Conservation (phyloP, 2,329 filamentous ascomycete genomes). For the Fusarium sp. region DNA sequence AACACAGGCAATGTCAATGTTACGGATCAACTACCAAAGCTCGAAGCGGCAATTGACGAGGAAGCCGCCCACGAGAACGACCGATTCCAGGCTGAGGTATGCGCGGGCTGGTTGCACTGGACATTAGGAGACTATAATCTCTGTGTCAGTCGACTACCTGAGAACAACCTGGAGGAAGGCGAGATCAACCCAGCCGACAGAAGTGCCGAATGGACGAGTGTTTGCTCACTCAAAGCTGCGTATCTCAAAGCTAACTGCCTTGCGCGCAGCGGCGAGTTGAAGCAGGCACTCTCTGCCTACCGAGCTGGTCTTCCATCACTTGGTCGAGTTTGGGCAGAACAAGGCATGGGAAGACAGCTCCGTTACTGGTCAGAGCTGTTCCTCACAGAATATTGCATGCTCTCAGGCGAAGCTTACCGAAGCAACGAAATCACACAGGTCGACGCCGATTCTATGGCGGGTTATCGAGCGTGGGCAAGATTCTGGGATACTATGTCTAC, state of each 20-base stretch:
- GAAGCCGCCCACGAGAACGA: slow-evolving; percentile 64
- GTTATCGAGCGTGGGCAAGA: slow-evolving; percentile 72
- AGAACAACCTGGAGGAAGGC: slow-evolving; percentile 62
- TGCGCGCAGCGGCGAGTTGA: slow-evolving; percentile 56
- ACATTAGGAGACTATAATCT: slow-evolving; percentile 72
- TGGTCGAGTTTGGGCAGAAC: slow-evolving; percentile 58
- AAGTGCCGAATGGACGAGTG: slow-evolving; percentile 78
- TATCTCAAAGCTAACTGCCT: slow-evolving; percentile 77
- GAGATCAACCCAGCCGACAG: slow-evolving; percentile 61
- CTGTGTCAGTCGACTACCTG: slow-evolving; percentile 65
- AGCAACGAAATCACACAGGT: slow-evolving; percentile 59
- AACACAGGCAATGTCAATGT: slow-evolving; percentile 56
- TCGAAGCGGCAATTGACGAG: slow-evolving; percentile 65
- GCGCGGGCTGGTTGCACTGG: slow-evolving; percentile 87
- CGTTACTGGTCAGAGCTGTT: slow-evolving; percentile 81
- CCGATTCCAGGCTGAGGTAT: slow-evolving; percentile 80
- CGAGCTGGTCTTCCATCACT: slow-evolving; percentile 72
- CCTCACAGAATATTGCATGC: slow-evolving; percentile 76
- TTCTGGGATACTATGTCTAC: slow-evolving; percentile 68
- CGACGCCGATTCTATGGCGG: slow-evolving; percentile 62
- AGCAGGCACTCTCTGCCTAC: slow-evolving; percentile 72
- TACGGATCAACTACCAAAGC: slow-evolving; percentile 56
- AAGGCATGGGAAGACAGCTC: slow-evolving; percentile 68
- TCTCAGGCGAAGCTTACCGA: slow-evolving; percentile 67
- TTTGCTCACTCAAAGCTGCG: slow-evolving; percentile 80